Percentiles rank a stretch among this genome's conserved stretches.
phyloP scores from a whole-genome alignment of 2,329 filamentous ascomycete species.

The Colletotrichum sp. region DNA sequence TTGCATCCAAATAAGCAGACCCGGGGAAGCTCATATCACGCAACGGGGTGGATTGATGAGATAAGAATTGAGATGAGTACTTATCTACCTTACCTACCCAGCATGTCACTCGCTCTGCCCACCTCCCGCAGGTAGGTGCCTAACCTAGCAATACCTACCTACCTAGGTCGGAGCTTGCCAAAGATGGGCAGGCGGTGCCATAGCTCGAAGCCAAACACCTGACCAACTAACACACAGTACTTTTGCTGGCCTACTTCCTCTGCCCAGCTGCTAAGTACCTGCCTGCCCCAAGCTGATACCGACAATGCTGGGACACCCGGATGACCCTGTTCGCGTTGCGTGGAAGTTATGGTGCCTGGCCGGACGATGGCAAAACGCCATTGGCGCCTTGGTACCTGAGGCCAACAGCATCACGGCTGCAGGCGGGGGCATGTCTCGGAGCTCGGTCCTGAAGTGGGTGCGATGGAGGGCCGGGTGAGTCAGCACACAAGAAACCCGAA shows the following conservation, averaged over 20 bases:
- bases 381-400: slow-evolving; percentile 10
- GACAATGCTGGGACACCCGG: neutral
- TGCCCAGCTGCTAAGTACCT: neutral
- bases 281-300: neutral
- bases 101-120: neutral
- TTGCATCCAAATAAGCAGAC: neutral
- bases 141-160: neutral
- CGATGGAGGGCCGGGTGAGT: neutral
- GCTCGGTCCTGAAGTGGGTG: neutral
- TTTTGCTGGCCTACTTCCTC: neutral
- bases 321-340: neutral
- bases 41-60: neutral
- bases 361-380: neutral
- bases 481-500: neutral
- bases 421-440: neutral
- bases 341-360: neutral
- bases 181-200: neutral
- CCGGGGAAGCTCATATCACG: neutral
- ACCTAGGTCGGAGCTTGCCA: neutral
- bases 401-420: neutral
- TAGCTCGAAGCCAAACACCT: neutral
- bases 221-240: neutral
- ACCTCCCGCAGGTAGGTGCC: no score
- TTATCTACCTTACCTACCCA: neutral
- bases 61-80: neutral